These are phyloP conservation scores for Moringa oleifera DNA, from an alignment of 345 rosid species.

Conservation along the genomic window DNA sequence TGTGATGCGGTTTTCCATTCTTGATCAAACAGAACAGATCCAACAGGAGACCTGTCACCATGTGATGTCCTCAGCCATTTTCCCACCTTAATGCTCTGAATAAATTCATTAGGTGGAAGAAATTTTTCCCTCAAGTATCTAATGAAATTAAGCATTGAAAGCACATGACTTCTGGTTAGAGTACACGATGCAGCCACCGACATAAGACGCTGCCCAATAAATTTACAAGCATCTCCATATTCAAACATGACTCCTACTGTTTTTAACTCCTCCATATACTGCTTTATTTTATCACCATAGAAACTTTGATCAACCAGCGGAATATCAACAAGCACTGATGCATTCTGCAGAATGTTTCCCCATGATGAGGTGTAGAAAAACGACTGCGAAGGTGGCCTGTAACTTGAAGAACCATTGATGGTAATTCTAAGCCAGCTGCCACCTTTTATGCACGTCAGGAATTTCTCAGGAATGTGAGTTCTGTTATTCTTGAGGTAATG, in stretches of 20 bases:
- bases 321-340: constrained; percentile 49
- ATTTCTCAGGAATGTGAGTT: constrained; percentile 27
- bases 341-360: constrained; percentile 57
- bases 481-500: constrained; percentile 6
- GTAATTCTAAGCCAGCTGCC: constrained; percentile 63
- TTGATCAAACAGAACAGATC: constrained; percentile 42
- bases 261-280: constrained; percentile 41
- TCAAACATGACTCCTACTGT: constrained; percentile 57
- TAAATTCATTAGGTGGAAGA: constrained; percentile 40
- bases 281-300: constrained; percentile 39
- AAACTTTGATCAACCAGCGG: constrained; percentile 55
- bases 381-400: constrained; percentile 53
- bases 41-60: constrained; percentile 45
- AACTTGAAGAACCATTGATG: constrained; percentile 35
- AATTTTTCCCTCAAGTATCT: constrained; percentile 32
- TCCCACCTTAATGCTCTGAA: constrained; percentile 27
- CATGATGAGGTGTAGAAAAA: constrained; percentile 46
- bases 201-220: constrained; percentile 53
- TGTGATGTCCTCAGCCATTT: constrained; percentile 45
- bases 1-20: constrained; percentile 47
- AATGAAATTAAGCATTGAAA: constrained; percentile 52
- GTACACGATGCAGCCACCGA: constrained; percentile 31
- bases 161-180: constrained; percentile 31
- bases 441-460: constrained; percentile 39
- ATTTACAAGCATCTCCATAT: constrained; percentile 47